Base-by-base conservation (phyloP, 2,329 filamentous ascomycete genomes). In the Penicillium thymicola region DNA sequence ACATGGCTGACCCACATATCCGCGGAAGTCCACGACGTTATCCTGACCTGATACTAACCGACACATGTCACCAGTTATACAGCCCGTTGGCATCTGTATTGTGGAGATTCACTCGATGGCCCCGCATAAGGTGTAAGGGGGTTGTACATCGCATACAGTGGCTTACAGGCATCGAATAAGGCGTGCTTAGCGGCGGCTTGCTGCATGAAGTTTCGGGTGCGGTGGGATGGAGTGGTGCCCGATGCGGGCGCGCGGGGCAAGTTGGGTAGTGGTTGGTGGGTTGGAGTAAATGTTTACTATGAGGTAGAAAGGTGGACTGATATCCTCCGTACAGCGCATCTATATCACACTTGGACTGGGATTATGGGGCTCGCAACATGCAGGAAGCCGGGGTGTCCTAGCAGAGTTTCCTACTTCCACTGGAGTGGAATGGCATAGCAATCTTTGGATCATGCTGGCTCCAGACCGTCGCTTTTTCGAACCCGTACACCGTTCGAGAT, bases 121-220 rank as follows among this genome's bases (percentile, higher is more conserved):
- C n/a, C 16, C 6, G 16, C 23, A 25, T 28, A 52, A 28, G 30
- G 41, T n/a, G 32, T 28, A 52, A 28, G 30, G 41, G 23, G 32
- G 8, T 21, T 16, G 3, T 23, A 5, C 18, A 18, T 44, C 49
- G 21, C 10, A 45, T 45, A 27, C 23, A 42, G 50, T 37, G 30
- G 23, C 50, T 23, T 47, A 28, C 18, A 23, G 7, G 25, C 41
- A 9, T 30, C 25, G 7, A 32, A 47, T 25, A 53, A 53, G 11
- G 25, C 42, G 42, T 38, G n/a, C 32, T 46, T 52, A 53, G 51
- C 32, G 42, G 25, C 51, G 51, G 51, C 25, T 40, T 53, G 51
- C 16, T 47, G 51, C 51, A 53, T 46, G 42, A 4, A 23, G 32
- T 52, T 18, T 53, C 42, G 42, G 42, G 42, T 38, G 9, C 4